Conservation (phyloP, 2,329 filamentous ascomycete species). For the Ceratocystis albifundus region DNA sequence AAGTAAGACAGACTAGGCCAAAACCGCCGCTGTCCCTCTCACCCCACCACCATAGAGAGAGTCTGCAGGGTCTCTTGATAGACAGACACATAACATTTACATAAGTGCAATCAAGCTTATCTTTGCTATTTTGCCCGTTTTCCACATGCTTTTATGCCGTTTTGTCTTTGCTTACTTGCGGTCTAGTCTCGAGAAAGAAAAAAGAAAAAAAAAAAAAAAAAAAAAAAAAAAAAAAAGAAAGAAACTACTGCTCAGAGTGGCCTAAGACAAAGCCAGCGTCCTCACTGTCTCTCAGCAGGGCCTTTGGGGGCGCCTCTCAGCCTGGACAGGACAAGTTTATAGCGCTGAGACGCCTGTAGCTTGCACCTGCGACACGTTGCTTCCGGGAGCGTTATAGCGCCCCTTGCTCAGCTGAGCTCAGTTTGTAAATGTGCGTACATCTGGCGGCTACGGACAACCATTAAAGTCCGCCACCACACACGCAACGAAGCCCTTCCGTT, state of each 20-base stretch:
- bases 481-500: too few species aligned
- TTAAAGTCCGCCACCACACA: background rate
- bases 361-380: background rate
- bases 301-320: background rate
- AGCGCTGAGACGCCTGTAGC: background rate
- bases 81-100: too few species aligned
- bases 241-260: background rate
- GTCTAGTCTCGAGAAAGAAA: background rate
- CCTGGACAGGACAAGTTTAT: background rate
- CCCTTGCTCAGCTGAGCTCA: background rate
- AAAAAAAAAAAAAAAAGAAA: too few species aligned
- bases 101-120: too few species aligned
- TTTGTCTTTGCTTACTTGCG: background rate
- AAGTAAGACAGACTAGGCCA: background rate
- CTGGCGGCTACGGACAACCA: too few species aligned
- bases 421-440: background rate
- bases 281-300: background rate
- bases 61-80: constrained; percentile 8
- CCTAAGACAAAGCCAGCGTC: background rate
- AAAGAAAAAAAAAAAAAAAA: too few species aligned
- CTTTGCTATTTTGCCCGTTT: too few species aligned
- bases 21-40: background rate
- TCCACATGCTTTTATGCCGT: too few species aligned
- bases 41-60: background rate
- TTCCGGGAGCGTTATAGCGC: background rate